Evolutionary conservation across 2,329 filamentous ascomycete genomes (phyloP).

Genomic region (Tricladium varicosporioides): DNA sequence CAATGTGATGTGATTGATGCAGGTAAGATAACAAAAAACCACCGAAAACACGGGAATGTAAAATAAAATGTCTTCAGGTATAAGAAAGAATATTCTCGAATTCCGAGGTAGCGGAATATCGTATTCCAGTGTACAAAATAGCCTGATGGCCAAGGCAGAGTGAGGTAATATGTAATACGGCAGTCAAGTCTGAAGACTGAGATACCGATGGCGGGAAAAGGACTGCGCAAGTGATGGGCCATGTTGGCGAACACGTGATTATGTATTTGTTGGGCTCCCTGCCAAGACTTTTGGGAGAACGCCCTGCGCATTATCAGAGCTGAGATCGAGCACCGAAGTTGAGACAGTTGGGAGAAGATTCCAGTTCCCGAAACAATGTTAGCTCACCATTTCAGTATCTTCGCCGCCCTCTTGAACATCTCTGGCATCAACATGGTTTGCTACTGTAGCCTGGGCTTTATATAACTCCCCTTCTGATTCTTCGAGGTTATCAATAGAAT

Average conservation of each 20-base stretch:
- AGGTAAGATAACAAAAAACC: neutral
- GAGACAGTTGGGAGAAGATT: neutral
- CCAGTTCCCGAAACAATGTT: neutral
- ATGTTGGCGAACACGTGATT: neutral
- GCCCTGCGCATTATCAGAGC: neutral
- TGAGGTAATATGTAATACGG: no score
- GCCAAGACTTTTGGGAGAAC: neutral
- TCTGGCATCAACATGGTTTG: neutral
- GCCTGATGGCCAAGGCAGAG: no score
- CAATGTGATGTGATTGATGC: constrained; percentile 6
- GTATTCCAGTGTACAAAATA: no score
- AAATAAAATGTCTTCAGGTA: neutral
- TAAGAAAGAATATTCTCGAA: neutral
- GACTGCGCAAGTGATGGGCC: no score
- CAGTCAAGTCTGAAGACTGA: no score
- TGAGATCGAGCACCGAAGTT: neutral
- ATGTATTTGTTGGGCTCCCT: neutral
- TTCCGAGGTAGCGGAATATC: neutral
- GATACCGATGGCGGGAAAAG: no score
- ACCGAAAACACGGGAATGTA: neutral
- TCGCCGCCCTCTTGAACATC: neutral
- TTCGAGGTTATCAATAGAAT: neutral
- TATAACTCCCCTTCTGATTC: neutral
- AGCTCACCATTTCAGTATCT: neutral
- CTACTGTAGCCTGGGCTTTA: neutral